These are phyloP conservation scores for Sclerotiophoma versabilis DNA, from an alignment of 2,329 filamentous ascomycete genomes.

Conservation along the genomic window DNA sequence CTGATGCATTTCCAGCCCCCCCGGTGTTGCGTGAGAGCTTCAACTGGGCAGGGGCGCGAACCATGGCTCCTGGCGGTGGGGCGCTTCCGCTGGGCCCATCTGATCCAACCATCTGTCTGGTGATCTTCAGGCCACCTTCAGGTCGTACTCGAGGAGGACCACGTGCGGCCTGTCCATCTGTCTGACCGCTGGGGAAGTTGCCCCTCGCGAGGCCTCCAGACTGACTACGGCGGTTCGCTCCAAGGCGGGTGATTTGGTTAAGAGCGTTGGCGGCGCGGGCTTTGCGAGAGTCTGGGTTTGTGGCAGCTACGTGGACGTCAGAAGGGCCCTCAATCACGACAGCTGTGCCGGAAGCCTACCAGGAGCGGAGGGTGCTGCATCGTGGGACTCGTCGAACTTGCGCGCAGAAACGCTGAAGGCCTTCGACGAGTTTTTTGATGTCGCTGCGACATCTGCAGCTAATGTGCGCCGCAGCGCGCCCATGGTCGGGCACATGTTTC, in stretches of 20 bases:
- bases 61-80: conserved; percentile 37
- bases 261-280: conserved; percentile 35
- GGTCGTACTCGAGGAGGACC: conserved; percentile 22
- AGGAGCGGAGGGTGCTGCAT: conserved; percentile 22
- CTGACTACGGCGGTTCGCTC: conserved; percentile 27
- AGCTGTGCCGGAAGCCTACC: conserved; percentile 25
- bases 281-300: conserved; percentile 31
- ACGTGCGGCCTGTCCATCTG: conserved; percentile 8
- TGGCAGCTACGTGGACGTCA: conserved; percentile 21
- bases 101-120: conserved; percentile 13
- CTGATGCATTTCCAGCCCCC: conserved; percentile 10
- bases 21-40: conserved; percentile 22
- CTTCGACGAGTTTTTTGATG: conserved; percentile 29
- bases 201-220: conserved; percentile 30
- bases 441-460: conserved; percentile 24
- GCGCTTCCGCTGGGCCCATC: background rate
- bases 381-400: conserved; percentile 34
- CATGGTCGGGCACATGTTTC: conserved; percentile 45
- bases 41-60: conserved; percentile 39
- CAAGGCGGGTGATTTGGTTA: conserved; percentile 34
- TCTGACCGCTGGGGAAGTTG: conserved; percentile 31
- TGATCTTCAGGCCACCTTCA: conserved; percentile 30
- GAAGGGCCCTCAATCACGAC: background rate
- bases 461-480: conserved; percentile 38
- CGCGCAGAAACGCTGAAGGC: conserved; percentile 37